A percentile compares a stretch with the other conserved stretches of the same genome.
These are phyloP conservation scores for Penicillium alfredii DNA, from an alignment of 495 filamentous ascomycete genomes.

Conservation along the genomic window DNA sequence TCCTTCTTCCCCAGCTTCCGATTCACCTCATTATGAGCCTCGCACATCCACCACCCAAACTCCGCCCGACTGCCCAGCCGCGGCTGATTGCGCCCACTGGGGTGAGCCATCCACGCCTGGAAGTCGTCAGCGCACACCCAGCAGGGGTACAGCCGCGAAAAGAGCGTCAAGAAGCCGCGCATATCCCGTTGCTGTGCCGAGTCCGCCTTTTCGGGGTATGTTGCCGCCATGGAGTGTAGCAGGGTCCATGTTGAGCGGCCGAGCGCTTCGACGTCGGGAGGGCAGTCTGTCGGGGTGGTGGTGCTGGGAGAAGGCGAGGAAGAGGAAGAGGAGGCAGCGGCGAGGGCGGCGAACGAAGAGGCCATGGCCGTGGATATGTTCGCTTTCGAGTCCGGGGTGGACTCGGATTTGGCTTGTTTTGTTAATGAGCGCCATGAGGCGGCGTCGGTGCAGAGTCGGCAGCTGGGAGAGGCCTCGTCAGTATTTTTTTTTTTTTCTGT, in stretches of 20 bases:
- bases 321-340: slow-evolving; percentile 12
- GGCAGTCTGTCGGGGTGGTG: slow-evolving; percentile 35
- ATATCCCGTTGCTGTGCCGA: slow-evolving; percentile 65
- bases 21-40: slow-evolving; percentile 98
- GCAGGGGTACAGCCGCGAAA: slow-evolving; percentile 85
- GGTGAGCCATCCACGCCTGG: slow-evolving; percentile 66
- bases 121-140: slow-evolving; percentile 95
- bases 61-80: slow-evolving; percentile 59
- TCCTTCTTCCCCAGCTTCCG: slow-evolving; percentile 80
- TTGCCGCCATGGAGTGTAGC: slow-evolving; percentile 81
- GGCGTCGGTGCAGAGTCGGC: slow-evolving; percentile 78
- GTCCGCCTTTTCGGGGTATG: slow-evolving; percentile 68
- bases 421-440: slow-evolving; percentile 63
- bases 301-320: slow-evolving; percentile 14
- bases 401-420: slow-evolving; percentile 43
- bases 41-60: slow-evolving; percentile 92
- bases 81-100: slow-evolving; percentile 56
- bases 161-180: slow-evolving; percentile 67
- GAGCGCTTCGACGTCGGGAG: slow-evolving; percentile 65
- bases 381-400: slow-evolving; percentile 10
- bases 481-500: slow-evolving; percentile 13
- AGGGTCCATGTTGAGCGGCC: slow-evolving; percentile 89
- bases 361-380: slow-evolving; percentile 19
- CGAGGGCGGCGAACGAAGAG: slow-evolving; percentile 7
- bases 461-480: slow-evolving; percentile 60